Conservation (phyloP, 73 alveolate species). For the Urostyla sp. region DNA sequence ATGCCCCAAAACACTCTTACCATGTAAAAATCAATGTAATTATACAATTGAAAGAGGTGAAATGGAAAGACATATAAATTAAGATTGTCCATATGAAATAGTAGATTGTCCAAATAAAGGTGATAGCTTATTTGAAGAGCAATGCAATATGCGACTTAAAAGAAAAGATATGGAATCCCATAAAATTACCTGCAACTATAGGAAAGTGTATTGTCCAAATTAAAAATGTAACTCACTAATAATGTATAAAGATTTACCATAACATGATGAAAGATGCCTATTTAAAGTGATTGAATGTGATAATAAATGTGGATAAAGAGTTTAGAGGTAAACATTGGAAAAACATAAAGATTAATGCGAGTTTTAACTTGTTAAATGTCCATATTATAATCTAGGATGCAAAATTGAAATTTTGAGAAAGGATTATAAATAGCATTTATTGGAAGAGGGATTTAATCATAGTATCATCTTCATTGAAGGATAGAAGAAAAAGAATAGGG, state of each 20-base stretch:
- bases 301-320: slow-evolving; percentile 72
- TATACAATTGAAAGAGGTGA: slow-evolving; percentile 78
- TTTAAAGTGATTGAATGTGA: slow-evolving; percentile 78
- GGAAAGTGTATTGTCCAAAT: slow-evolving; percentile 72
- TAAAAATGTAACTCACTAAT: slow-evolving; percentile 68
- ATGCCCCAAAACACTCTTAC: slow-evolving; percentile 74
- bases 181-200: slow-evolving; percentile 66
- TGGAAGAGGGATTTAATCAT: slow-evolving; percentile 76
- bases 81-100: slow-evolving; percentile 78
- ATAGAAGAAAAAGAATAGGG: slow-evolving; percentile 66
- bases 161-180: slow-evolving; percentile 86
- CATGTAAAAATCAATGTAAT: slow-evolving; percentile 81
- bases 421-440: slow-evolving; percentile 68
- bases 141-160: slow-evolving; percentile 73
- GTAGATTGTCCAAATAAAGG: slow-evolving; percentile 83
- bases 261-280: slow-evolving; percentile 81
- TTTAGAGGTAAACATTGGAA: slow-evolving; percentile 65
- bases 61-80: slow-evolving; percentile 70
- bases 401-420: slow-evolving; percentile 71
- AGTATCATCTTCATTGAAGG: slow-evolving; percentile 73
- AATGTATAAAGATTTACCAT: slow-evolving; percentile 56
- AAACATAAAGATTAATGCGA: slow-evolving; percentile 73
- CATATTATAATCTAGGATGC: slow-evolving; percentile 87
- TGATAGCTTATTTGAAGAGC: slow-evolving; percentile 66
- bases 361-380: slow-evolving; percentile 70